phyloP scores from a whole-genome alignment of 2,329 filamentous ascomycete species.

The Pyrenophora tritici-repentis region DNA sequence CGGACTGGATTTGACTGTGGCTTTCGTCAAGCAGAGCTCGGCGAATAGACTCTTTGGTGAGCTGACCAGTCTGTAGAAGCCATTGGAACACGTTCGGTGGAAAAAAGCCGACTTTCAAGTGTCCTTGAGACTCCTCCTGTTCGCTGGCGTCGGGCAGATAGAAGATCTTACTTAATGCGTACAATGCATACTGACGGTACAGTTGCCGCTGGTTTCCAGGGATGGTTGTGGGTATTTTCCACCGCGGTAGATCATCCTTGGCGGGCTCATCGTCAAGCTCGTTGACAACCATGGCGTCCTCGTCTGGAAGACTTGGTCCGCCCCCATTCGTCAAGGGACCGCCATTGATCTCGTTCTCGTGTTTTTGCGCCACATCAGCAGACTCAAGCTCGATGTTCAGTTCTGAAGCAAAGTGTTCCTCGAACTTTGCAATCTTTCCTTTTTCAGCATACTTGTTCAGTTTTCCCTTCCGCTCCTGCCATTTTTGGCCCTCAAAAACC shows the following conservation, averaged over 20 bases:
- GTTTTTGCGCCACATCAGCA: conserved; percentile 21
- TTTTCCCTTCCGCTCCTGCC: conserved; percentile 37
- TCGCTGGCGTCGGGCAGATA: conserved; percentile 25
- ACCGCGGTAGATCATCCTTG: conserved; percentile 50
- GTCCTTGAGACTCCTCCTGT: conserved; percentile 14
- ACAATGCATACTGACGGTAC: conserved; percentile 69
- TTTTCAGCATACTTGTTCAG: conserved; percentile 46
- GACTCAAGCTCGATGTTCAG: conserved; percentile 43
- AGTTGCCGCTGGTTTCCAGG: conserved; percentile 57
- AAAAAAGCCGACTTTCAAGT: conserved; percentile 51
- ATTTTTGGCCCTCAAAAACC: conserved; percentile 24
- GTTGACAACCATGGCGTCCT: conserved; percentile 23
- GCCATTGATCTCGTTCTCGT: conserved; percentile 27
- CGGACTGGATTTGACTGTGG: conserved; percentile 49
- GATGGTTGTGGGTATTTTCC: conserved; percentile 49
- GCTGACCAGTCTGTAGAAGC: conserved; percentile 61
- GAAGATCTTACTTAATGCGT: conserved; percentile 57
- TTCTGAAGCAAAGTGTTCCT: conserved; percentile 46
- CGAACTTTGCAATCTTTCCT: conserved; percentile 49
- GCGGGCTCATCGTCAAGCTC: conserved; percentile 21
- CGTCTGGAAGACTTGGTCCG: conserved; percentile 23
- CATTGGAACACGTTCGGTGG: conserved; percentile 62
- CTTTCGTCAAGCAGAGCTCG: conserved; percentile 43
- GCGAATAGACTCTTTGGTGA: conserved; percentile 53
- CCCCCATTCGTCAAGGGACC: conserved; percentile 30